Evolutionary conservation across 164 flowering plant genomes (phyloP).

Genomic region (Magnolia officinalis): DNA sequence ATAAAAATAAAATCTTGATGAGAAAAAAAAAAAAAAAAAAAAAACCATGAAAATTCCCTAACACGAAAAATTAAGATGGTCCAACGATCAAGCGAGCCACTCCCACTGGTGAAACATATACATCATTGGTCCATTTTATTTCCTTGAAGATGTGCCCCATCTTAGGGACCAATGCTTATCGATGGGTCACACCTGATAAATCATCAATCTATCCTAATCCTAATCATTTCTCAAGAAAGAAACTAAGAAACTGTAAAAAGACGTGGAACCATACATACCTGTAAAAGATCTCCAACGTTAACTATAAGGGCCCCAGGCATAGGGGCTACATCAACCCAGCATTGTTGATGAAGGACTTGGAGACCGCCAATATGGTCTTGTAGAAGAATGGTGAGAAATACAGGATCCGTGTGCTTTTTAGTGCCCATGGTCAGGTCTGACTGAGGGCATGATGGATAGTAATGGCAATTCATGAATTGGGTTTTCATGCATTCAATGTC

Average conservation of each 20-base stretch:
- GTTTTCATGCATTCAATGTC: conserved; percentile 19
- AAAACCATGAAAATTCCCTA: no score
- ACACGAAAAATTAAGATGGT: no score
- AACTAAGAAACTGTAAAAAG: neutral
- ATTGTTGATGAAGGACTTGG: conserved; percentile 19
- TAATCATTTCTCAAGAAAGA: no score
- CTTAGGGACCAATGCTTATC: no score
- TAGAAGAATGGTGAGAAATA: conserved; percentile 25
- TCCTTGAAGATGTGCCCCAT: no score
- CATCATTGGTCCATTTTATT: no score
- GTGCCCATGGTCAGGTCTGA: conserved; percentile 23
- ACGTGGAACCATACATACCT: conserved; percentile 2
- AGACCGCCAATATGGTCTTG: conserved; percentile 30
- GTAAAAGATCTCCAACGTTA: conserved; percentile 26
- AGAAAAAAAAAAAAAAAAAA: no score
- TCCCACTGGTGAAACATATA: no score
- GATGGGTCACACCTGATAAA: no score
- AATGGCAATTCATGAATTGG: conserved; percentile 8
- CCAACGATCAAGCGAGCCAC: no score
- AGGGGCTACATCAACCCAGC: conserved; percentile 26
- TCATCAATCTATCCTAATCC: no score
- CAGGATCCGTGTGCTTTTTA: conserved; percentile 27
- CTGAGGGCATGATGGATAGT: conserved; percentile 33
- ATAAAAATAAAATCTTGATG: no score
- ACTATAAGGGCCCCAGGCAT: conserved; percentile 20